Base-by-base conservation (phyloP, 1,284 basidiomycete species). In the Sparassis latifolia region DNA sequence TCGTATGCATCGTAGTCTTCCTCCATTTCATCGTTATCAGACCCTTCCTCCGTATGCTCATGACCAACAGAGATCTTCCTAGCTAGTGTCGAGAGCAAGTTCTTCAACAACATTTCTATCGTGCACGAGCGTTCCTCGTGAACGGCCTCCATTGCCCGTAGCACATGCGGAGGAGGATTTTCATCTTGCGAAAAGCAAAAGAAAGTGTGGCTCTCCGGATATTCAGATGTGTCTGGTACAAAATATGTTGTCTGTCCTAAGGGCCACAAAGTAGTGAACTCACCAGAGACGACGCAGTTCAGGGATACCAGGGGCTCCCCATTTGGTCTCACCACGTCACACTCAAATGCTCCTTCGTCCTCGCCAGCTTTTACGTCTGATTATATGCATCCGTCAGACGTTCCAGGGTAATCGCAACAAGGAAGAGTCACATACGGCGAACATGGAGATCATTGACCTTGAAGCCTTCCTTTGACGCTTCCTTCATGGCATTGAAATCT, bases 341-440 rank as follows among this genome's bases (percentile, higher is more conserved):
- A 66, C 48, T 79, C 72, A 33, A 85, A 66, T 9, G 74, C 71
- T 20, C 80, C 80, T 53, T 84, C 82, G 43, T 84, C 82, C n/a
- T 83, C 80, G 28, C 80, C 80, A 29, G 69, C 44, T n/a, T 65
- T 61, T 33, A 80, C 56, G 49, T 65, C 80, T 82, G 55, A 33
- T 30, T 30, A 12, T 28, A 20, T 28, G 29, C 28, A 10, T 10
- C 44, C 35, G 10, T 30, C 38, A 44, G 43, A 39, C 29, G 20
- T 20, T 20, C 20, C 20, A 20, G 20, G 10, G 31, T 33, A 32
- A 38, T 27, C 47, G 12, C 38, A 40, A 43, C 30, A 37, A 12
- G 48, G 27, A 67, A 74, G 48, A 53, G 78, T 78, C 67, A 44
- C 68, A 66, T 20, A 80, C 54, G 40, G 60, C 28, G 28, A 3